These are phyloP conservation scores for Pleurotus sapidus DNA, from an alignment of 768 basidiomycete species.

Conservation along the genomic window DNA sequence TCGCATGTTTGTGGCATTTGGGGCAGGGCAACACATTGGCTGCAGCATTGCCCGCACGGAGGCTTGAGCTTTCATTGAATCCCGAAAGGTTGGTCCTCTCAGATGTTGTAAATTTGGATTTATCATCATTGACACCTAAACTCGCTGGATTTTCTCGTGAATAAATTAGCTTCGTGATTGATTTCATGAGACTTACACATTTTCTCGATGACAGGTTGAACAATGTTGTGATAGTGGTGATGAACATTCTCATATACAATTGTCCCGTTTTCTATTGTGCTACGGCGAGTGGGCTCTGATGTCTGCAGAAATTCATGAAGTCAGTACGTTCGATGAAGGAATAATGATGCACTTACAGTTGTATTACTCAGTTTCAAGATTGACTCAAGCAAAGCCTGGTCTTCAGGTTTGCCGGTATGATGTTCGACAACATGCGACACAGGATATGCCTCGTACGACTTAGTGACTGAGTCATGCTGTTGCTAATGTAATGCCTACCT, in stretches of 20 bases:
- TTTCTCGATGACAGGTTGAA: not conserved
- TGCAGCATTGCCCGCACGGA: no score
- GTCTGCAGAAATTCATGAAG: not conserved
- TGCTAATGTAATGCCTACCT: not conserved
- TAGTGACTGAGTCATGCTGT: not conserved
- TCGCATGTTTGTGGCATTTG: no score
- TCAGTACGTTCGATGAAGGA: not conserved
- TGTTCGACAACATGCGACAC: not conserved
- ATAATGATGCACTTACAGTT: not conserved
- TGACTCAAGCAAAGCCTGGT: not conserved
- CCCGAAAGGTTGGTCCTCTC: no score
- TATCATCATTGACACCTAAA: no score
- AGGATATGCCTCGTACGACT: not conserved
- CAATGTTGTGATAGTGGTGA: not conserved
- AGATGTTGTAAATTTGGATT: no score
- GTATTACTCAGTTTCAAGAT: not conserved
- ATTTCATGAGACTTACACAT: not conserved
- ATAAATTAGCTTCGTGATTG: no score
- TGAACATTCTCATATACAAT: not conserved
- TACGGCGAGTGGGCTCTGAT: not conserved
- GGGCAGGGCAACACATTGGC: no score
- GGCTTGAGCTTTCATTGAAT: no score
- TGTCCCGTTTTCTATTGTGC: not conserved
- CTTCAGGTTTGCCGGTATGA: not conserved
- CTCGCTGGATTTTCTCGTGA: no score